A percentile compares a stretch with the other conserved stretches of the same genome.
Evolutionary conservation across 768 basidiomycete species (phyloP).

Genomic region (Trametes cingulata): DNA sequence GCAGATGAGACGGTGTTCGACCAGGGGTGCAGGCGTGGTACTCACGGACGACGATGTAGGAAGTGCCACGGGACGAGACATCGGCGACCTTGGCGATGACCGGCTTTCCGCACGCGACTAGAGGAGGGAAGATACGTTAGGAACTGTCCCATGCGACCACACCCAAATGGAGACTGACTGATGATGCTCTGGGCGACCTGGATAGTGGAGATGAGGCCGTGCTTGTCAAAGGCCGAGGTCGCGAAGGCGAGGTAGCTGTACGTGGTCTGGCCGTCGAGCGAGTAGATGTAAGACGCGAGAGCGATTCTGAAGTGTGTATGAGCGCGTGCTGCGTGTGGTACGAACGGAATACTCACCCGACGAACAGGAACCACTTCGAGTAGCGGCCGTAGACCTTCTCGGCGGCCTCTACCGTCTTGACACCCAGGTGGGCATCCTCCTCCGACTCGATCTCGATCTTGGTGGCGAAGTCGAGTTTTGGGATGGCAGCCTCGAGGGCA

Average conservation of each 20-base stretch:
- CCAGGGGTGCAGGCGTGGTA: too few species aligned
- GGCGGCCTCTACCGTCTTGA: slow-evolving; percentile 50
- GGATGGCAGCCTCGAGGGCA: slow-evolving; percentile 3
- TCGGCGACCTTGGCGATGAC: slow-evolving; percentile 55
- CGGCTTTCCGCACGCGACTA: slow-evolving; percentile 38
- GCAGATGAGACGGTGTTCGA: neutral
- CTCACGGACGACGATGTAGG: slow-evolving; percentile 51
- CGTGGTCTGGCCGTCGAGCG: slow-evolving; percentile 70
- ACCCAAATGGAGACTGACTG: slow-evolving; percentile 44
- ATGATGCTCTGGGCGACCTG: slow-evolving; percentile 30
- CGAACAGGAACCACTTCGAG: slow-evolving; percentile 60
- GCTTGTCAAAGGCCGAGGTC: slow-evolving; percentile 20
- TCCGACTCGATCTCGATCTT: slow-evolving; percentile 12
- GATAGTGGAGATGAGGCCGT: slow-evolving; percentile 23
- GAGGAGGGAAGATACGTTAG: neutral
- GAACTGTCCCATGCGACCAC: neutral
- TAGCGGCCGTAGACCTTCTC: slow-evolving; percentile 52
- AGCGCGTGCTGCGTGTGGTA: too few species aligned
- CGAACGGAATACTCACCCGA: slow-evolving; percentile 47
- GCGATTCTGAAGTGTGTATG: slow-evolving; percentile 45
- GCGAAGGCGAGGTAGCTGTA: slow-evolving; percentile 46
- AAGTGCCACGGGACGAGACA: slow-evolving; percentile 46
- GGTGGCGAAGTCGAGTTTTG: neutral
- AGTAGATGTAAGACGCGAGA: slow-evolving; percentile 73
- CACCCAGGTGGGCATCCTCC: slow-evolving; percentile 40